Evolutionary conservation across 1,284 basidiomycete genomes (phyloP).

Genomic region (Calocybe gambosa): DNA sequence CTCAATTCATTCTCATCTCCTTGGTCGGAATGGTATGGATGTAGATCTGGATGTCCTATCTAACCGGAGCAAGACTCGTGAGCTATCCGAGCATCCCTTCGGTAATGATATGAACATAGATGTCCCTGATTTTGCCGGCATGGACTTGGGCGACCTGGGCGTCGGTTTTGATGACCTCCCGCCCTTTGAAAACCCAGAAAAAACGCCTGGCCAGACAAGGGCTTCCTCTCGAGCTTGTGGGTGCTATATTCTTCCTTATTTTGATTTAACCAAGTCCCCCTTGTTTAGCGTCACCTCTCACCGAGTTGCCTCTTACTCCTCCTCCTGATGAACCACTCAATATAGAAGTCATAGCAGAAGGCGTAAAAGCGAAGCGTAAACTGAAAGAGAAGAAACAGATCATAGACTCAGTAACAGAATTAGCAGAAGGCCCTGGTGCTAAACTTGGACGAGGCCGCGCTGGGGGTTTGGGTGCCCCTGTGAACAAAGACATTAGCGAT

Average conservation of each 20-base stretch:
- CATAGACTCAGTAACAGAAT: conserved; percentile 78
- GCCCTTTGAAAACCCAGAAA: conserved; percentile 31
- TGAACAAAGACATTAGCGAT: conserved; percentile 61
- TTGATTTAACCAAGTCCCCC: background rate
- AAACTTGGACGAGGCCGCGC: conserved; percentile 48
- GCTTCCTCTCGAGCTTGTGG: conserved; percentile 66
- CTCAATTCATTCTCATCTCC: conserved; percentile 56
- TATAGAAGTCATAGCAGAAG: conserved; percentile 19
- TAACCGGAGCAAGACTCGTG: conserved; percentile 50
- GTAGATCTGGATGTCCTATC: conserved; percentile 57
- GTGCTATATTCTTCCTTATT: conserved; percentile 21
- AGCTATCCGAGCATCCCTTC: conserved; percentile 59
- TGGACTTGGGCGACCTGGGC: conserved; percentile 62
- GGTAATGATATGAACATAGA: conserved; percentile 55
- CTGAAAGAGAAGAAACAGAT: conserved; percentile 73
- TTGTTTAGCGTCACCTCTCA: conserved; percentile 62
- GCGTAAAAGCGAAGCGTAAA: conserved; percentile 44
- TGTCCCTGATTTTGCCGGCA: conserved; percentile 45
- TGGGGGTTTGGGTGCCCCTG: conserved; percentile 49
- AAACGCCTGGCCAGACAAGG: conserved; percentile 52
- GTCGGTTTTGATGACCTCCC: conserved; percentile 62
- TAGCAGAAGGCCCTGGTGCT: conserved; percentile 63
- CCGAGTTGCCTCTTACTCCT: conserved; percentile 65
- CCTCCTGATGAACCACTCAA: conserved; percentile 36
- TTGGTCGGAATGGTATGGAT: conserved; percentile 37